Evolutionary conservation across 148 eudicot genomes (phyloP).

Genomic region (Euryodendron excelsum): DNA sequence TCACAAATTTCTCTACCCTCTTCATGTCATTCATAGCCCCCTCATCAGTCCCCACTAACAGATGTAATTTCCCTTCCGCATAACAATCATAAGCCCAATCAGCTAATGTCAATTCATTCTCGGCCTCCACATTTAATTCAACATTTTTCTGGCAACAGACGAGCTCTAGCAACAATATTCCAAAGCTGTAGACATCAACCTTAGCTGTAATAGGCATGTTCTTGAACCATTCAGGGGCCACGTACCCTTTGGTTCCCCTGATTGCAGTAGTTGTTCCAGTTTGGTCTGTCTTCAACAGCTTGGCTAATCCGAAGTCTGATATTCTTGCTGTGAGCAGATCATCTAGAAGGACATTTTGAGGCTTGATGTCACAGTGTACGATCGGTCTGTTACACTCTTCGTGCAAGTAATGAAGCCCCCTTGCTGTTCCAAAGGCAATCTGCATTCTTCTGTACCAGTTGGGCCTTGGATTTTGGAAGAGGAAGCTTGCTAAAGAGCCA

Average conservation of each 20-base stretch:
- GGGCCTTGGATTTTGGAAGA: slow-evolving; percentile 3
- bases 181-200: slow-evolving; percentile 27
- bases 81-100: slow-evolving; percentile 51
- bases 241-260: slow-evolving; percentile 28
- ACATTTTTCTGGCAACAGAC: slow-evolving; percentile 28
- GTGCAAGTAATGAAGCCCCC: slow-evolving; percentile 2
- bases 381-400: slow-evolving; percentile 7
- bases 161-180: slow-evolving; percentile 11
- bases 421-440: slow-evolving; percentile 6
- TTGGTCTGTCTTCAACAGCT: slow-evolving; percentile 1
- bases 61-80: slow-evolving; percentile 4
- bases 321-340: neutral
- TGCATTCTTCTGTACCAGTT: slow-evolving; percentile 7
- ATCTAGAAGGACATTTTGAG: slow-evolving; percentile 10
- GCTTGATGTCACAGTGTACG: slow-evolving; percentile 12
- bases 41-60: slow-evolving; percentile 9
- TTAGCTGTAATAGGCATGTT: slow-evolving; percentile 24
- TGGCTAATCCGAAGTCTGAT: slow-evolving; percentile 4
- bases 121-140: slow-evolving; percentile 12
- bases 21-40: slow-evolving; percentile 16
- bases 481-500: too few relatives aligned
- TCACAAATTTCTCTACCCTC: slow-evolving; percentile 22
- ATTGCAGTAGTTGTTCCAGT: slow-evolving; percentile 12
- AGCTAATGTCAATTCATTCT: slow-evolving; percentile 26
- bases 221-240: too few relatives aligned